Conservation (phyloP, 805 yeast species). For the Yarrowia porcina region DNA sequence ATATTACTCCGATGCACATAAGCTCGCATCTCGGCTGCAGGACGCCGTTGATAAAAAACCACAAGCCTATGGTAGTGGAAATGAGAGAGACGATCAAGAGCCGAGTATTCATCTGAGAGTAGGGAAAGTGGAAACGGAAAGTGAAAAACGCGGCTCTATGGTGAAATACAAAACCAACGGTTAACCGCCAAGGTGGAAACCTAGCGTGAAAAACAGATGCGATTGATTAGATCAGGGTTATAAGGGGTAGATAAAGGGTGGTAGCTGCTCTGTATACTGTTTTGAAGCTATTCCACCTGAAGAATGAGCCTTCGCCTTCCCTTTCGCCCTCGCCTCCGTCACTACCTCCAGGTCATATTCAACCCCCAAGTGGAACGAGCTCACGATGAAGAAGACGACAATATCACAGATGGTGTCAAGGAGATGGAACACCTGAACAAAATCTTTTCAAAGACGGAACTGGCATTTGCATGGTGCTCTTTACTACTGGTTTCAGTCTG, state of each 20-base stretch:
- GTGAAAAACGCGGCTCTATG: neutral
- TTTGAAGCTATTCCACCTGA: too few relatives aligned
- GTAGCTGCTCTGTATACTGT: too few relatives aligned
- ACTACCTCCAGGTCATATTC: neutral
- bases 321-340: too few relatives aligned
- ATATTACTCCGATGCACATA: neutral
- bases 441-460: neutral
- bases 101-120: too few relatives aligned
- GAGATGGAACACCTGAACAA: constrained; percentile 5
- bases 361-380: neutral
- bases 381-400: neutral
- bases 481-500: constrained; percentile 14
- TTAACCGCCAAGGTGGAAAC: neutral
- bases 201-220: neutral
- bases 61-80: constrained; percentile 16
- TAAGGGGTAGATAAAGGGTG: neutral
- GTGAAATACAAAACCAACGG: too few relatives aligned
- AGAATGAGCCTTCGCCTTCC: too few relatives aligned
- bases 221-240: constrained; percentile 9
- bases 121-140: too few relatives aligned
- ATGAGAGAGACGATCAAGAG: neutral
- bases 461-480: constrained; percentile 11
- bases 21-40: neutral
- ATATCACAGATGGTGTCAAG: neutral
- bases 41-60: neutral